Base-by-base conservation (phyloP, 2,329 filamentous ascomycete species). In the Colletotrichum orchidophilum region DNA sequence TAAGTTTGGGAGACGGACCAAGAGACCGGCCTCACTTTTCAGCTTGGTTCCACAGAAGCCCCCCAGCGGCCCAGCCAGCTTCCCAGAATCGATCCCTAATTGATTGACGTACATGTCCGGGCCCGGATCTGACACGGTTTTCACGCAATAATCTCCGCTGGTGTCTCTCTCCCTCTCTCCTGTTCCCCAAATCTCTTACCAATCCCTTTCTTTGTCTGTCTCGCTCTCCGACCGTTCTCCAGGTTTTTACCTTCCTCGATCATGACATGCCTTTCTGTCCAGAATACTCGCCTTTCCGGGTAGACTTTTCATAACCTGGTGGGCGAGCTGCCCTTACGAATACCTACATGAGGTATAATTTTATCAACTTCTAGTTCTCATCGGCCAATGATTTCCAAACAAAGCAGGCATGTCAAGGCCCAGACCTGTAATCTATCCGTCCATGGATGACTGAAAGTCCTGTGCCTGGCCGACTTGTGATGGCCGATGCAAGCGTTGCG, bases 101-200 rank as follows among this genome's bases (percentile, higher is more conserved):
- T 46, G 46, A 54, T 21, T 59, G 26, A 39, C 27, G 21, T 35
- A 33, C 29, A 61, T 49, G 29, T 13, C 21, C 29, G 68, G 52
- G 52, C 31, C 26, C 39, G 64, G 31, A n/a, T 33, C 52, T 52
- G 27, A 63, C 7, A 42, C 60, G 42, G 6, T 31, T 63, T 57
- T 13, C 63, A 54, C 27, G 52, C 58, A 35, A 58, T 66, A 58
- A 69, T 69, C 49, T 71, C 69, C 53, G 21, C 54, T 59, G 53
- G 31, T 8, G 53, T 46, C 15, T 15, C 33, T 33, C 1, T 24
- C 11, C 11, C 29, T 63, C 53, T 26, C 54, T 66, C 55, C 33
- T 33, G 2, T 33, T 18, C 21, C n/a, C 15, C 4, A 5, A 6
- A 21, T 13, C 49, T 5, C 33, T 39, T 15, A 18, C 21, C 29